phyloP scores from a whole-genome alignment of 495 filamentous ascomycete genomes.

The Amphirosellinia nigrospora region DNA sequence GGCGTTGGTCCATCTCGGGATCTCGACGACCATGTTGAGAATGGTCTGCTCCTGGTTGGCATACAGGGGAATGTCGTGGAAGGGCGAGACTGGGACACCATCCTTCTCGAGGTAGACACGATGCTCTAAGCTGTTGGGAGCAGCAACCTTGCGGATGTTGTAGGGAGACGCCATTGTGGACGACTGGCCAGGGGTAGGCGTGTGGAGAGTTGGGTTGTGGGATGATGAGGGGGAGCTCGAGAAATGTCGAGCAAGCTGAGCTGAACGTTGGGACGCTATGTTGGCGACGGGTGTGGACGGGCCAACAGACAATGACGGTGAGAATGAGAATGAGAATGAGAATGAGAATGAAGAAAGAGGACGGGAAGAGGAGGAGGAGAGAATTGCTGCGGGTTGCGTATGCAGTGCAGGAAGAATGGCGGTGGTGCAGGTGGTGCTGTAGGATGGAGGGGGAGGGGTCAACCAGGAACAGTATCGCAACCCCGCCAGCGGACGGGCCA shows the following conservation, averaged over 20 bases:
- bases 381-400: constrained; percentile 29
- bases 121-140: constrained; percentile 93
- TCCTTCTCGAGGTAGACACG: constrained; percentile 97
- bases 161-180: constrained; percentile 64
- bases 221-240: constrained; percentile 44
- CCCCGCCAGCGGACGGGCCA: constrained; percentile 6
- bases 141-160: constrained; percentile 81
- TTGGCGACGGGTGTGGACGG: constrained; percentile 38
- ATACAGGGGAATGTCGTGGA: constrained; percentile 98
- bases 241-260: constrained; percentile 64
- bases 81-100: constrained; percentile 90
- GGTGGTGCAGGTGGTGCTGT: constrained; percentile 27
- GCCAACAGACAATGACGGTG: constrained; percentile 44
- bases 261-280: constrained; percentile 54
- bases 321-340: constrained; percentile 26
- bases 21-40: constrained; percentile 99
- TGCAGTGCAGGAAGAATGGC: constrained; percentile 39
- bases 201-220: constrained; percentile 25
- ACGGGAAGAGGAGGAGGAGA: background rate
- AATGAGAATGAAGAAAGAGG: background rate
- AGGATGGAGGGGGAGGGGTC: constrained; percentile 19
- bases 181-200: constrained; percentile 42
- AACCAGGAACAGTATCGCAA: constrained; percentile 11
- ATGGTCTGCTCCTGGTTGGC: constrained; percentile 92
- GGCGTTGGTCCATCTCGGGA: constrained; percentile 98